Conservation (phyloP, 768 basidiomycete species). For the Serpula lacrymans region DNA sequence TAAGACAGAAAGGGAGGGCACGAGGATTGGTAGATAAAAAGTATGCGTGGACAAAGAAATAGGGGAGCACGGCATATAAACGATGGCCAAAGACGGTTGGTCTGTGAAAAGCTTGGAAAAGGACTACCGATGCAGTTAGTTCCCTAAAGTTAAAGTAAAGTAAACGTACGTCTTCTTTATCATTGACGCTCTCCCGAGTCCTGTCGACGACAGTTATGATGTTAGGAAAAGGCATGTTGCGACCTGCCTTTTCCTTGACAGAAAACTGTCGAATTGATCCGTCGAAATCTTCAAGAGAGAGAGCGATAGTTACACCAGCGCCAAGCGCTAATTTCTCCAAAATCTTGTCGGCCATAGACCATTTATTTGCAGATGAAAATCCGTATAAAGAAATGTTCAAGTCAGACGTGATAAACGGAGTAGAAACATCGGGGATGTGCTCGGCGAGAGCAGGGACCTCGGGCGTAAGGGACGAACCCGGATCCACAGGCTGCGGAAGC, state of each 20-base stretch:
- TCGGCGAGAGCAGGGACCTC: constrained; percentile 28
- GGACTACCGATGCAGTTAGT: constrained; percentile 38
- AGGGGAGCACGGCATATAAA: constrained; percentile 57
- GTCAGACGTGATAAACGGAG: constrained; percentile 31
- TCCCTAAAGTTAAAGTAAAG: constrained; percentile 10
- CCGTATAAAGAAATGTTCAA: constrained; percentile 72
- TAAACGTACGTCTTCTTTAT: constrained; percentile 25
- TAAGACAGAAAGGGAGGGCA: constrained; percentile 18
- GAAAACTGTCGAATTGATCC: constrained; percentile 20
- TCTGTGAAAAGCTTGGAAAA: constrained; percentile 33
- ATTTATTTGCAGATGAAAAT: constrained; percentile 52
- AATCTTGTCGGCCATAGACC: constrained; percentile 57
- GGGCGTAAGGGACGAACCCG: constrained; percentile 30
- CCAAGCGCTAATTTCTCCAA: constrained; percentile 50
- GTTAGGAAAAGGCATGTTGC: constrained; percentile 23
- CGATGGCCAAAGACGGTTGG: constrained; percentile 61
- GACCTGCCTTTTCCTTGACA: constrained; percentile 23
- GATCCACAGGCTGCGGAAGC: constrained; percentile 14
- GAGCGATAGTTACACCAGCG: constrained; percentile 25
- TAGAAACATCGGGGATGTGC: constrained; percentile 14
- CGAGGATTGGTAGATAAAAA: constrained; percentile 58
- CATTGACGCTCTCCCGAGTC: constrained; percentile 17
- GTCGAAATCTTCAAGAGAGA: constrained; percentile 17
- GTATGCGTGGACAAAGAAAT: constrained; percentile 36
- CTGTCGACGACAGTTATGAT: constrained; percentile 39